Base-by-base conservation (phyloP, 305 asterid species). In the Fraxinus sp. region DNA sequence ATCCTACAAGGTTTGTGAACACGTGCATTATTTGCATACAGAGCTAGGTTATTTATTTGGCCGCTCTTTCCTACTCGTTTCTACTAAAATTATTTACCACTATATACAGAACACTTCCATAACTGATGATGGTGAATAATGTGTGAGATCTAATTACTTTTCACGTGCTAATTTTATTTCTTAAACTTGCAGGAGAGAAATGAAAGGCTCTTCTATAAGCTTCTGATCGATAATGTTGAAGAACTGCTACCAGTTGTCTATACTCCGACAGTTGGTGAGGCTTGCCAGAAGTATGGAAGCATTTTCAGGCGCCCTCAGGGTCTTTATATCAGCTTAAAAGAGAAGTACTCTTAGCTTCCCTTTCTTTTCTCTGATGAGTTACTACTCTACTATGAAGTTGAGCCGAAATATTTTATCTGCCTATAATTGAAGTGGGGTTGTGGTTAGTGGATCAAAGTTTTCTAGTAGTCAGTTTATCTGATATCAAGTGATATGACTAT, bases 181-280 rank as follows among this genome's bases (percentile, higher is more conserved):
- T 72, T 33, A 13, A 83, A 78, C 85, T 55, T 84, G 72, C 95
- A 95, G 96, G 99, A 95, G 86, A 89, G 93, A 85, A 95, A 95
- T 77, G 97, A 93, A 84, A 92, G 93, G 90, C 89, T 95, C 22
- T 95, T 95, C 83, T 94, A 93, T 92, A 95, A 94, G 92, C 97
- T 95, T 88, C 94, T 95, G 26, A 91, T 95, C 0, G 97, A 94
- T 81, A 84, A 95, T 82, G 97, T 95, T n/a, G 98, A 94, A 87
- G 97, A 95, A 86, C 89, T 95, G 43, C 93, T 95, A 62, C 99
- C 99, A 6, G 90, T 93, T 39, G 97, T 95, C 76, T 95, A 94
- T 82, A 95, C 99, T 64, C 98, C 99, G n/a, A 90, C 92, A 30
- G 99, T 95, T 55, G 98, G 99, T 36, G 99, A 95, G 91, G 99